Base-by-base conservation (phyloP, 345 rosid genomes). In the Bretschneidera sinensis region DNA sequence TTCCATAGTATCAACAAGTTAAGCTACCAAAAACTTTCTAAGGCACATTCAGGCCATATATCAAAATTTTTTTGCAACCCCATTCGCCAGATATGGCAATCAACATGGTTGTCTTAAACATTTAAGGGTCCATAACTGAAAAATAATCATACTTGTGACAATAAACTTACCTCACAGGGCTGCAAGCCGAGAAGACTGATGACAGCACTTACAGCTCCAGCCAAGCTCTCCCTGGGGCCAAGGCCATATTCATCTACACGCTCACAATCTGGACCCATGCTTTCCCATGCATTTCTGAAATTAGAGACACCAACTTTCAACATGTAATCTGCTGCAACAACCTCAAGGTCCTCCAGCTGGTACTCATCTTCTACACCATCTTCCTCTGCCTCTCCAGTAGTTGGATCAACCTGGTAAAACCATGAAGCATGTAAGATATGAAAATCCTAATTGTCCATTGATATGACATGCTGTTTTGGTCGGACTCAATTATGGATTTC, bases 321-420 rank as follows among this genome's bases (percentile, higher is more conserved):
- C 83, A 94, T 81, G 81, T 84, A 90, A 77, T 94, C 97, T 3
- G 91, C 96, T 51, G 99, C 76, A 70, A 86, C 92, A 56, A 94
- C 88, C 81, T 94, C 99, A 51, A 94, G 81, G 19, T 94, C 99
- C 83, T 94, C 99, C 55, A 94, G 76, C 76, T 90, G 99, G 75
- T 94, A 94, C 64, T 94, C 97, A 76, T 94, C 99, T 50, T 94
- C 99, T 21, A 94, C 95, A 6, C 97, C 99, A 71, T 94, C 99
- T 11, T 90, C 99, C 61, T 90, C 97, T 14, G 89, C 81, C 64
- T 90, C 99, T 20, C 96, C 96, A 22, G 92, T 90, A 62, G 79
- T 70, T 51, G 86, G 86, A 77, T 94, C 96, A 74, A 94, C 99
- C 98, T 92, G 69, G 55, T 50, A 55, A 48, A 64, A 60, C 51